A percentile compares a stretch with the other conserved stretches of the same genome.
These are phyloP conservation scores for Sporothrix mexicana DNA, from an alignment of 2,329 filamentous ascomycete genomes.

Conservation along the genomic window DNA sequence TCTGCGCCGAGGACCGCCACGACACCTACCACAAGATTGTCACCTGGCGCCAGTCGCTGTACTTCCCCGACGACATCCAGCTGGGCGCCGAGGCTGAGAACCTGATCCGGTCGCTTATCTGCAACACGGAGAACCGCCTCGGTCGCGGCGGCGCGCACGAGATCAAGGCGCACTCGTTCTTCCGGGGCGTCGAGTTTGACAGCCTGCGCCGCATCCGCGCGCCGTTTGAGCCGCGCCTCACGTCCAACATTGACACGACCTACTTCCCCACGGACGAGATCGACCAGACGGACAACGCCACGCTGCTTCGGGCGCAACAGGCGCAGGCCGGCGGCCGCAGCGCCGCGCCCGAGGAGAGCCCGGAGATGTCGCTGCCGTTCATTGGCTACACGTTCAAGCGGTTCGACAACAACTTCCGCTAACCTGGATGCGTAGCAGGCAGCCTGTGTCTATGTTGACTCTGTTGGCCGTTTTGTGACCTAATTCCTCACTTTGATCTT, in stretches of 20 bases:
- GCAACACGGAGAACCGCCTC: constrained; percentile 89
- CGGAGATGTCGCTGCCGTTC: constrained; percentile 95
- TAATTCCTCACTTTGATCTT: constrained; percentile 8
- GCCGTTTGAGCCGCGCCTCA: constrained; percentile 92
- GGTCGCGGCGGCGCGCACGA: constrained; percentile 86
- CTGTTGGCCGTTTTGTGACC: background rate
- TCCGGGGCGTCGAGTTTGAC: constrained; percentile 95
- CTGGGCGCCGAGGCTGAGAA: constrained; percentile 88
- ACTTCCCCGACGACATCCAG: constrained; percentile 95
- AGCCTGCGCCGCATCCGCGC: constrained; percentile 90
- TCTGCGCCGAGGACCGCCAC: constrained; percentile 96
- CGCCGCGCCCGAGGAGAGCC: constrained; percentile 72
- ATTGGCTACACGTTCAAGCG: constrained; percentile 98
- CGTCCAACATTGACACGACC: constrained; percentile 92
- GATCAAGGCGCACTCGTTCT: constrained; percentile 94
- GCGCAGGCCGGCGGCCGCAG: constrained; percentile 62
- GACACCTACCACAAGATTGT: constrained; percentile 99
- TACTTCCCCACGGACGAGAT: constrained; percentile 99
- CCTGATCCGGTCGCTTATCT: constrained; percentile 90
- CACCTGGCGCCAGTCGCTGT: constrained; percentile 93
- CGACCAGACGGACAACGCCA: constrained; percentile 92
- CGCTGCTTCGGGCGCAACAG: constrained; percentile 82
- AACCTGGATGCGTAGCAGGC: background rate
- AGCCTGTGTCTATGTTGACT: too few relatives aligned
- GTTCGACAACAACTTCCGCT: constrained; percentile 76